Evolutionary conservation across 345 rosid species (phyloP), one percentile per base, ranked within the genome.

Genomic region (Diplotaxis tenuifolia): DNA sequence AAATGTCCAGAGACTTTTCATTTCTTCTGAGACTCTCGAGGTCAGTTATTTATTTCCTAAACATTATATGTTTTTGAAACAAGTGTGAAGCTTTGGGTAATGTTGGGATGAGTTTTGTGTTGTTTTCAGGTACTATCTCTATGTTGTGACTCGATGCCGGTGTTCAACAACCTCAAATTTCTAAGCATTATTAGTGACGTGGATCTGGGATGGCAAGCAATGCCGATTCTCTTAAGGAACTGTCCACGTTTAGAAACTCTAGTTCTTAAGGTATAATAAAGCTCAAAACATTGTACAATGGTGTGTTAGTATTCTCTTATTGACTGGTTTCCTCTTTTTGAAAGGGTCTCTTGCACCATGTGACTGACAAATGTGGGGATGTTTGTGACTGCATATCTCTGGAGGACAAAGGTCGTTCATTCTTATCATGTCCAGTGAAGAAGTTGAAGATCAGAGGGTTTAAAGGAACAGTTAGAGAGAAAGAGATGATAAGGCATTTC

Each of bases 331-430:
- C 1, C 25, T 4, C 1, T 22, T 58, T 70, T n/a, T n/a, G n/a
- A 9, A 47, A 69, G 65, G 45, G 40, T 58, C 57, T 70, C 10
- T 12, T 58, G 22, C 65, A 70, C 66, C 49, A 19, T 59, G 21
- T 12, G 59, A 70, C 74, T 3, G 50, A 60, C 22, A 29, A 60
- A 49, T 70, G 74, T 4, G 67, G 74, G 8, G 59, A 70, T 70
- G 47, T 15, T 28, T 70, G 74, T 47, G 58, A 31, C 49, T 67
- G 31, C 21, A 8, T 67, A 19, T 14, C n/a, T 31, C 56, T 28
- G 42, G 57, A 45, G 22, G 49, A 29, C 2, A 70, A 47, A 27
- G 18, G 42, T 59, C 5, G 31, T 19, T 70, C 47, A 0, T 59
- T 70, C 56, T 11, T 5, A 45, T 42, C 31, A 59, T 58, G 47